phyloP scores from a whole-genome alignment of 805 yeast genomes.

The Lipomyces japonicus region DNA sequence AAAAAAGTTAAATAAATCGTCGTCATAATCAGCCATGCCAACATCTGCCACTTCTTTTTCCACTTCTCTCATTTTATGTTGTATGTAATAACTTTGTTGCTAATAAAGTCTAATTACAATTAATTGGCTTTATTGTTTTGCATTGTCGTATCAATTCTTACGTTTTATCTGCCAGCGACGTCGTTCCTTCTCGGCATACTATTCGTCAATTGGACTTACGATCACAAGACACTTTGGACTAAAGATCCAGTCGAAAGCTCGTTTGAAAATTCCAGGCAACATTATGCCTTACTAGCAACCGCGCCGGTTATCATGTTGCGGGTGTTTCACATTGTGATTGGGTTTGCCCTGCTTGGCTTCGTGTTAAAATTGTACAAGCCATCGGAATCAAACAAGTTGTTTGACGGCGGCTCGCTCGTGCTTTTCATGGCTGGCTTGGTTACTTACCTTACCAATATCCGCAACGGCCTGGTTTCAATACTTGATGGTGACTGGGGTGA shows the following conservation, averaged over 20 bases:
- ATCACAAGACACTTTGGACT: conserved; percentile 68
- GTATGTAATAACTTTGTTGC: too few relatives aligned
- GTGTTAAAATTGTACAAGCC: conserved; percentile 82
- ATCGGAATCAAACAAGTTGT: conserved; percentile 73
- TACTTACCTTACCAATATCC: conserved; percentile 79
- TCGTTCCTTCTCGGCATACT: conserved; percentile 79
- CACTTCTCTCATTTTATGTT: too few relatives aligned
- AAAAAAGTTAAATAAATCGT: too few relatives aligned
- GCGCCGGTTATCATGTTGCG: conserved; percentile 59
- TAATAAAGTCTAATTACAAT: too few relatives aligned
- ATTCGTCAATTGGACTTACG: conserved; percentile 78
- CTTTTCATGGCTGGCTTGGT: conserved; percentile 67
- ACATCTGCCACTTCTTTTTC: too few relatives aligned
- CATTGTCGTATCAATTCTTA: too few relatives aligned
- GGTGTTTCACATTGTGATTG: conserved; percentile 58
- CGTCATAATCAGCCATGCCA: too few relatives aligned
- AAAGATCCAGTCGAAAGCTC: conserved; percentile 49
- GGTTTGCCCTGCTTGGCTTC: conserved; percentile 67
- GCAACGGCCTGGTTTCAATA: conserved; percentile 72
- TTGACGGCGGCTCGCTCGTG: conserved; percentile 85
- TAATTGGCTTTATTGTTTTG: too few relatives aligned
- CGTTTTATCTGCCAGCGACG: conserved; percentile 45
- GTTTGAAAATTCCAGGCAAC: conserved; percentile 60
- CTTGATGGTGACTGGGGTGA: conserved; percentile 86
- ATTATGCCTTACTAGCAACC: conserved; percentile 70